Base-by-base conservation (phyloP, 2,329 filamentous ascomycete species). In the Fusarium caatingaense region DNA sequence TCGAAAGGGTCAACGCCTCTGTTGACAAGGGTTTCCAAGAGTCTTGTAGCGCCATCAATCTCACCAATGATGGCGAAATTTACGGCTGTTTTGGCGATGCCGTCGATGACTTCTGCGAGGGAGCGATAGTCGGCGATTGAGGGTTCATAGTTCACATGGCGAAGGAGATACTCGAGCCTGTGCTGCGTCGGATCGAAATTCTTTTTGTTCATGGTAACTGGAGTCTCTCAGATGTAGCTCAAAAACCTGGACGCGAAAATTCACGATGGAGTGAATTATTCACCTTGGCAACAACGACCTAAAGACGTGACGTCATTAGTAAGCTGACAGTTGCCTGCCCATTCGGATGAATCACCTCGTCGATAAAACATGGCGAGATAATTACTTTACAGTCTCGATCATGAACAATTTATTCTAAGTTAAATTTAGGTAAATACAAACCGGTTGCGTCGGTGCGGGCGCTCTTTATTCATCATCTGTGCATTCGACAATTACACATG, bases 81-180 rank as follows among this genome's bases (percentile, higher is more conserved):
- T 34, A 62, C 23, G 8, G 47, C 47, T 27, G 58, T 63, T 12
- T 30, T 27, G 5, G 42, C 25, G 10, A 48, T 44, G 9, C 2
- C 50, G 15, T n/a, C 20, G 6, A 46, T 32, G 20, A 37, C 41
- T 21, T 63, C 27, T 8, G 41, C 25, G 4, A 37, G 47, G 9
- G 48, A 56, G 5, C 32, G 23, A 11, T n/a, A 20, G n/a, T 63
- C 47, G 0, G 41, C 21, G 21, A 63, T 56, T 21, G 47, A n/a
- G 2, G 57, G 60, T 10, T 63, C 47, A 48, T 62, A 48, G 6
- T 62, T 34, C 2, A 63, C 34, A 15, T 56, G 47, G 3, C 47
- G 60, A 6, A 63, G 41, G 12, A 63, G 25, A 6, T 56, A 62
- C 11, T 30, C 41, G 13, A 63, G 28, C 16, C 20, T 47, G 6